Percentiles rank a stretch among this genome's conserved stretches.
Evolutionary conservation across 495 filamentous ascomycete species (phyloP).

Genomic region (Daldinia vernicosa): DNA sequence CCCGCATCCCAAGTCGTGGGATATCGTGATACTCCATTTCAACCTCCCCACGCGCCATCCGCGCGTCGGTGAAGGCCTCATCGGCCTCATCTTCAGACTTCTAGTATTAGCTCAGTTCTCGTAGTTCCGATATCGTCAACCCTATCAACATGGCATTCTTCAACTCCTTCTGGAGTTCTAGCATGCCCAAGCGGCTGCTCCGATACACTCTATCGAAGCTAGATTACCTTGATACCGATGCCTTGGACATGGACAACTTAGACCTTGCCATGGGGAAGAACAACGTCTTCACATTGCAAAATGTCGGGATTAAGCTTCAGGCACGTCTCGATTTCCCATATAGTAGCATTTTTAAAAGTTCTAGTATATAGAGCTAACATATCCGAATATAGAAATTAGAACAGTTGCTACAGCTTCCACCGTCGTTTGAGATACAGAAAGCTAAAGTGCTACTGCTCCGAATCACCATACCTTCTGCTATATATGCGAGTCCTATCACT

Average conservation of each 20-base stretch:
- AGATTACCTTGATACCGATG: conserved; percentile 82
- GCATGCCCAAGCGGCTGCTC: conserved; percentile 82
- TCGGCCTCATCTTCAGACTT: background rate
- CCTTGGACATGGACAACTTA: conserved; percentile 79
- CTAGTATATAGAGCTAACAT: conserved; percentile 39
- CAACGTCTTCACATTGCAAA: conserved; percentile 79
- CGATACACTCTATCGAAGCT: conserved; percentile 81
- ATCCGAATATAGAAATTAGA: conserved; percentile 70
- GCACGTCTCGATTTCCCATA: conserved; percentile 54
- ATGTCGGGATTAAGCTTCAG: conserved; percentile 79
- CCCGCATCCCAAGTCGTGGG: conserved; percentile 46
- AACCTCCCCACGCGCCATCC: conserved; percentile 41
- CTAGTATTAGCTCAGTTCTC: background rate
- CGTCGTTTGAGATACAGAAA: conserved; percentile 70
- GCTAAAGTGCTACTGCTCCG: conserved; percentile 75
- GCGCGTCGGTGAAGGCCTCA: conserved; percentile 42
- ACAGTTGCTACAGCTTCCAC: conserved; percentile 74
- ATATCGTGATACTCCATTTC: conserved; percentile 46
- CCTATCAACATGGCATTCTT: conserved; percentile 65
- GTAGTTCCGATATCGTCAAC: background rate
- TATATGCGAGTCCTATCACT: conserved; percentile 79
- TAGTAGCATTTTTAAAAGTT: conserved; percentile 12
- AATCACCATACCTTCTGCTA: conserved; percentile 81
- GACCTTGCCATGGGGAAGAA: conserved; percentile 79
- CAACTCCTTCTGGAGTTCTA: conserved; percentile 68